phyloP scores from a whole-genome alignment of 106 monocot genomes.

The Amphibolis antarctica region DNA sequence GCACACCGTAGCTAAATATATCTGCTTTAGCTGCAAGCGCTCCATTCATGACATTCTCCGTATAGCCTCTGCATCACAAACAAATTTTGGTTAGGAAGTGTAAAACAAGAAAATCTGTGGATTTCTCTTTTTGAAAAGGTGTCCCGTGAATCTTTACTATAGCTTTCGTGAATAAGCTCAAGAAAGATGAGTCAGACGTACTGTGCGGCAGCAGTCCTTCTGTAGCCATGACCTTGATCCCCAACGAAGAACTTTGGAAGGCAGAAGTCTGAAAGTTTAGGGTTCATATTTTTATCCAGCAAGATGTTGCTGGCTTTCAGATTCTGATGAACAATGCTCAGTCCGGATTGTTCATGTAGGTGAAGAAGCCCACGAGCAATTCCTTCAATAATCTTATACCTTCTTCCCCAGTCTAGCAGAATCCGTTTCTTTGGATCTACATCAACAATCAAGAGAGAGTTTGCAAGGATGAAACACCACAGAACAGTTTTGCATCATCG shows the following conservation, averaged over 20 bases:
- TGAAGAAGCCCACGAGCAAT: constrained; percentile 11
- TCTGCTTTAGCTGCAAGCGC: constrained; percentile 33
- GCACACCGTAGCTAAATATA: constrained; percentile 54
- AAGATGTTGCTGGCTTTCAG: constrained; percentile 13
- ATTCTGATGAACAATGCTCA: constrained; percentile 9
- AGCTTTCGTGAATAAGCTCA: too few relatives aligned
- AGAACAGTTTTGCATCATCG: too few relatives aligned
- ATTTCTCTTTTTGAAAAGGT: too few relatives aligned
- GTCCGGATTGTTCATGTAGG: constrained; percentile 9
- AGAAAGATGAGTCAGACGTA: background rate
- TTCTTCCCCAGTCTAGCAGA: constrained; percentile 36
- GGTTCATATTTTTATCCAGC: constrained; percentile 9
- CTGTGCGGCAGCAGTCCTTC: constrained; percentile 4
- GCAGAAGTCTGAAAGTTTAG: constrained; percentile 14
- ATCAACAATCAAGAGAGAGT: background rate
- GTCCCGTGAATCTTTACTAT: too few relatives aligned
- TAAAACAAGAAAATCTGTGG: background rate
- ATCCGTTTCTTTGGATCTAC: constrained; percentile 8
- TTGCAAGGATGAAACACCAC: background rate
- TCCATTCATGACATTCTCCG: constrained; percentile 36
- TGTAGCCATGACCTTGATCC: background rate
- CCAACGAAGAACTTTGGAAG: constrained; percentile 36
- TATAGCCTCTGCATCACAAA: constrained; percentile 39
- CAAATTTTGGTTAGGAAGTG: background rate
- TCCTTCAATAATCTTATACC: constrained; percentile 24